phyloP scores from a whole-genome alignment of 139 green algal species.

The Chlorella sorokiniana region DNA sequence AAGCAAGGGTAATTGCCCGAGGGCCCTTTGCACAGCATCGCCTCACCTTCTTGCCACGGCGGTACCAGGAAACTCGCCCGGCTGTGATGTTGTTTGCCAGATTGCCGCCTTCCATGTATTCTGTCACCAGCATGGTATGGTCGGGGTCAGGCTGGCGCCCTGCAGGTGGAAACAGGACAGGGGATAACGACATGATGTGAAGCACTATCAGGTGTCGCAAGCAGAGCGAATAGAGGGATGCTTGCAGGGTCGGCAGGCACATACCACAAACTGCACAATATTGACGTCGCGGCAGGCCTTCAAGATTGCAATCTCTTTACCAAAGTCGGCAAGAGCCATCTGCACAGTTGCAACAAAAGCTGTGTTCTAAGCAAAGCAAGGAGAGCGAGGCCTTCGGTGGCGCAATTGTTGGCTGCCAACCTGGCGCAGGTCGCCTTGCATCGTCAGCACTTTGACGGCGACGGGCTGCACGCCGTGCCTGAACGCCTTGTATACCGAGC shows the following conservation, averaged over 20 bases:
- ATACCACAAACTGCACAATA: constrained; percentile 50
- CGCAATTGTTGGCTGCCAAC: not conserved
- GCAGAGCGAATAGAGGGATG: no score
- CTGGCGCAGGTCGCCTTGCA: not conserved
- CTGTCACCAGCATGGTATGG: constrained; percentile 52
- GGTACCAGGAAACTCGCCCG: not conserved
- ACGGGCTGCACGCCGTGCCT: constrained; percentile 43
- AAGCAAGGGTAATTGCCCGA: not conserved
- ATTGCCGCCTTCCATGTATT: constrained; percentile 27
- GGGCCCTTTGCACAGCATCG: not conserved
- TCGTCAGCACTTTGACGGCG: constrained; percentile 43
- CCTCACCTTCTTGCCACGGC: constrained; percentile 13
- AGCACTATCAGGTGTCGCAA: not conserved
- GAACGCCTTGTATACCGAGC: constrained; percentile 52
- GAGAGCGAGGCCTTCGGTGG: not conserved
- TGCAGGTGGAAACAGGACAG: not conserved
- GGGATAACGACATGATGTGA: not conserved
- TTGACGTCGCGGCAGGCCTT: constrained; percentile 40
- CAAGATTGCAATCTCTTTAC: constrained; percentile 42
- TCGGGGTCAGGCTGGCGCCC: constrained; percentile 23
- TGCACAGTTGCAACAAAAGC: not conserved
- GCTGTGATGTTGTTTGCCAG: constrained; percentile 8
- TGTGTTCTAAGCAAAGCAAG: no score
- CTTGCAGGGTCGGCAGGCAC: not conserved
- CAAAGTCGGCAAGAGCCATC: not conserved